Conservation (phyloP, 371 early-diverging fungal genomes). For the Zopfochytrium polystomum region DNA sequence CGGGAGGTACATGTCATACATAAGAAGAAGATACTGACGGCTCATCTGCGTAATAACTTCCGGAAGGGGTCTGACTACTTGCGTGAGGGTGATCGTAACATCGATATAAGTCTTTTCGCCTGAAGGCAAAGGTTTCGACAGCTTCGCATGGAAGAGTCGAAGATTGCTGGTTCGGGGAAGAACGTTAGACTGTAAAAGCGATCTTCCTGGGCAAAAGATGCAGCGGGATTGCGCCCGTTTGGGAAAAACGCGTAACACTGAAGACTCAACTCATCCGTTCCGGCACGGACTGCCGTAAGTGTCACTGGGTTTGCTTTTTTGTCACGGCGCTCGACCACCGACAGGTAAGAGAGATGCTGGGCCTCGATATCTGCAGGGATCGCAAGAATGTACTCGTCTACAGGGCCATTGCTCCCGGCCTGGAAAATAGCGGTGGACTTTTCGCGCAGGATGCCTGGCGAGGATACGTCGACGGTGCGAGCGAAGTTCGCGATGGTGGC, state of each 20-base stretch:
- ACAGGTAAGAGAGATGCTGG: slow-evolving; percentile 9
- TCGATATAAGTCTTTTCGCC: slow-evolving; percentile 66
- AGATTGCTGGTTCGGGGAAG: slow-evolving; percentile 34
- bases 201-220: not conserved
- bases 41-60: slow-evolving; percentile 65
- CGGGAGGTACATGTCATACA: slow-evolving; percentile 59
- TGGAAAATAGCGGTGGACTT: slow-evolving; percentile 57
- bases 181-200: not conserved
- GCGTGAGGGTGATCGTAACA: slow-evolving; percentile 59
- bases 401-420: slow-evolving; percentile 25
- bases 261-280: not conserved
- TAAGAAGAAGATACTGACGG: slow-evolving; percentile 63
- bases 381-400: slow-evolving; percentile 11
- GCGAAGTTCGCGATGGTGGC: slow-evolving; percentile 45
- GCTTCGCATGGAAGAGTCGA: slow-evolving; percentile 60
- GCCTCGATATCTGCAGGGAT: not conserved
- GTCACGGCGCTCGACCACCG: slow-evolving; percentile 7
- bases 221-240: not conserved
- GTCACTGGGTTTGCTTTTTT: slow-evolving; percentile 4
- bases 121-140: slow-evolving; percentile 58
- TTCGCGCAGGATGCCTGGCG: slow-evolving; percentile 58
- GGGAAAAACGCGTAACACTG: not conserved
- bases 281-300: not conserved
- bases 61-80: slow-evolving; percentile 66
- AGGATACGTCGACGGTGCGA: slow-evolving; percentile 63